Base-by-base conservation (phyloP, 2,329 filamentous ascomycete species). In the Fusarium sulawesiense region DNA sequence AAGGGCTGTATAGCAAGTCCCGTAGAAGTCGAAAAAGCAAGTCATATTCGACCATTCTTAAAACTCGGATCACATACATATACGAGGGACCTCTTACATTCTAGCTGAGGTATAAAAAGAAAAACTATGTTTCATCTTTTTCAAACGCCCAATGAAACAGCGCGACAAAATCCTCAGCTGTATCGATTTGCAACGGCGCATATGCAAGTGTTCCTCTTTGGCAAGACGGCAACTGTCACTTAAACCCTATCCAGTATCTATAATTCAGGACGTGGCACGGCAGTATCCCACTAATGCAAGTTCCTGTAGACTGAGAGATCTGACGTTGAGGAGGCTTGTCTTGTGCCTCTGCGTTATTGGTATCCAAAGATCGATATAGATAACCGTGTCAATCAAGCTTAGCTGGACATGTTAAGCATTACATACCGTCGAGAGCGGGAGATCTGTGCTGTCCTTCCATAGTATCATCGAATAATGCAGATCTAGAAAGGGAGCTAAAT, bases 291-390 rank as follows among this genome's bases (percentile, higher is more conserved):
- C 18, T 37, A 11, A 37, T 37, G 34, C 18, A 37, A 6, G 34
- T 37, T 37, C 34, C n/a, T 37, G 34, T 42, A 42, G 29, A 14
- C 21, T 18, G 20, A 13, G 16, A 18, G 27, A 18, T 27, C 18
- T 23, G 34, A 21, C 25, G 42, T n/a, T 21, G 14, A 42, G 6
- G 48, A 63, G 40, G 18, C 5, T 16, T 23, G 25, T 41, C 27
- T 27, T 42, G 13, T 20, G 23, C n/a, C 20, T 16, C 18, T 20
- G 13, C 42, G 53, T 30, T 62, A 25, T 32, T 53, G 16, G 25
- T 16, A 21, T 48, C 23, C 18, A 37, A 34, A 37, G 27, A 25
- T 44, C 25, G 11, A 37, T 56, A 63, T 63, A 63, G 42, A 63
- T 54, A 34, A 32, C 37, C 56, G 49, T n/a, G 18, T 41, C 49